A percentile compares a stretch with the other conserved stretches of the same genome.
Conservation (phyloP, 106 monocot genomes). For the Vanilla planifolia region DNA sequence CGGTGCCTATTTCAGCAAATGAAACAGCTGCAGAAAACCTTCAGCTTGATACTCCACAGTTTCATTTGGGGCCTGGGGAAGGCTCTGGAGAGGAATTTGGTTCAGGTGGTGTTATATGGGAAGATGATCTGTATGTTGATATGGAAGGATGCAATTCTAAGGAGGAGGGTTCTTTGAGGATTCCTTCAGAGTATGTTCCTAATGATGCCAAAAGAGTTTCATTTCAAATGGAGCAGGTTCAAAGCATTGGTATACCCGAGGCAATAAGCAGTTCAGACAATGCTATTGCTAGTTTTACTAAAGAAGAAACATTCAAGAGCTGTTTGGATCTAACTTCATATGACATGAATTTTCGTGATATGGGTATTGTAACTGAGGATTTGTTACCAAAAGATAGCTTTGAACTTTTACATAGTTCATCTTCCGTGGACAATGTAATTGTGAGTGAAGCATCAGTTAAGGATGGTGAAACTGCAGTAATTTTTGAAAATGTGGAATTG, state of each 20-base stretch:
- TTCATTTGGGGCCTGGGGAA: slow-evolving; percentile 89
- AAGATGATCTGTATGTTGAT: slow-evolving; percentile 32
- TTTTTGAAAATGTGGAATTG: slow-evolving; percentile 8
- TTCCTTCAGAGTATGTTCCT: slow-evolving; percentile 3
- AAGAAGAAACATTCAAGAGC: slow-evolving; percentile 59
- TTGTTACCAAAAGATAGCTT: slow-evolving; percentile 12
- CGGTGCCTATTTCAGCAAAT: slow-evolving; percentile 66
- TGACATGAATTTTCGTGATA: slow-evolving; percentile 20
- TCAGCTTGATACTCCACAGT: slow-evolving; percentile 69
- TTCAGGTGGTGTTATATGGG: slow-evolving; percentile 46
- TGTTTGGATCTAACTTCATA: slow-evolving; percentile 55
- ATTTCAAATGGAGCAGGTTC: slow-evolving; percentile 14
- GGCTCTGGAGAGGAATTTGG: slow-evolving; percentile 48
- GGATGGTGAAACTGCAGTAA: slow-evolving; percentile 1
- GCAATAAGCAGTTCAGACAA: slow-evolving; percentile 9
- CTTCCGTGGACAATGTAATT: slow-evolving; percentile 13
- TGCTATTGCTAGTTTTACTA: slow-evolving; percentile 15
- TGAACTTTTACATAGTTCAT: slow-evolving; percentile 13
- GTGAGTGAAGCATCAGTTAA: background rate
- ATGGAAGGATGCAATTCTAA: slow-evolving; percentile 26
- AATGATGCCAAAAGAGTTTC: slow-evolving; percentile 10
- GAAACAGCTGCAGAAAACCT: slow-evolving; percentile 47
- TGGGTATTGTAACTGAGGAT: slow-evolving; percentile 6
- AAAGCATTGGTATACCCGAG: background rate
- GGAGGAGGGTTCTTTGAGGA: slow-evolving; percentile 7